Base-by-base conservation (phyloP, 306 rosid species). In the Cucumis hystrix region DNA sequence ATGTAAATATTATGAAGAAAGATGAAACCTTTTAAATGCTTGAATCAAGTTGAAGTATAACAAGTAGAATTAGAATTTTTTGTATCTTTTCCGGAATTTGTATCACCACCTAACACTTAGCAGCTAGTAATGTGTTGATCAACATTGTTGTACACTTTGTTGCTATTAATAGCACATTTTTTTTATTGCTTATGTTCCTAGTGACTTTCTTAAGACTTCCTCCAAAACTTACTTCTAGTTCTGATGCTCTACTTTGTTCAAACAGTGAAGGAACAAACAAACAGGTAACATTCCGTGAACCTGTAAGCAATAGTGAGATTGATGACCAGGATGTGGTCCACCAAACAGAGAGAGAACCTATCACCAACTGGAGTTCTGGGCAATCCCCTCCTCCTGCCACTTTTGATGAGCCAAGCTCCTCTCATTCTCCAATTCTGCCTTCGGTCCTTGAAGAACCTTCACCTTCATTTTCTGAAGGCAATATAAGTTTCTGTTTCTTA, bases 361-460 rank as follows among this genome's bases (percentile, higher is more conserved):
- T 92, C 71, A 72, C 83, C 55, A 89, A 90, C 75, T 90, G 90
- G 96, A 86, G 78, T 80, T 82, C 91, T 7, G 91, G 86, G 65
- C 86, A 89, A 75, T 77, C 98, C 74, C 82, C 94, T 80, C 91
- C 87, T 82, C 23, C 89, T 77, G 82, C 89, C 47, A 15, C 91
- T 8, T 78, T 80, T 52, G 98, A 92, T 54, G 97, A 94, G 69
- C 91, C 96, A 14, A 75, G 85, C 84, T 79, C 97, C 62, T 90
- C 96, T 0, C 91, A 84, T 87, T 79, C 90, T 79, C 97, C 89
- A 39, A 85, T 66, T 84, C 85, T 94, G 77, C 81, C 96, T 21
- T 91, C 97, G 18, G 97, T 94, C 76, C 91, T 92, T 55, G 98
- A 92, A 84, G 97, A 95, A 79, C 97, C 96, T 78, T 92, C 97